Conservation (phyloP, 2,329 filamentous ascomycete genomes). For the Aurifilum marmelostoma region DNA sequence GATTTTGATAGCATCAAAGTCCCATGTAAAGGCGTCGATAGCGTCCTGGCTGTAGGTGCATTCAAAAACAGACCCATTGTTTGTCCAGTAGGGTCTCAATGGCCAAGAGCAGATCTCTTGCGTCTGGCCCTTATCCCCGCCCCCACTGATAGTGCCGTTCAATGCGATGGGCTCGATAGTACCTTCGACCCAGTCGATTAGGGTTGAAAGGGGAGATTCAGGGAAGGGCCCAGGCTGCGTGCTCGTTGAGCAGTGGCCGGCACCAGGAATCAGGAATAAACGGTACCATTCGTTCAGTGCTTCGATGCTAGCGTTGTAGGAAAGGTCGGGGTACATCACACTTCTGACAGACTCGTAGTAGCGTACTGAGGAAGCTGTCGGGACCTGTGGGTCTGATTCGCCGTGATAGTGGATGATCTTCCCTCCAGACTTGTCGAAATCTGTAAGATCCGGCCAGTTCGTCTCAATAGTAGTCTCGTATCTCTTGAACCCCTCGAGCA, state of each 20-base stretch:
- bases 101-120: not conserved
- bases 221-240: slow-evolving; percentile 46
- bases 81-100: not conserved
- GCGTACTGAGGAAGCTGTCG: slow-evolving; percentile 49
- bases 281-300: slow-evolving; percentile 53
- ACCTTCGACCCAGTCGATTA: slow-evolving; percentile 17
- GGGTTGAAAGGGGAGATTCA: slow-evolving; percentile 20
- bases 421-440: slow-evolving; percentile 48
- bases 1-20: no score
- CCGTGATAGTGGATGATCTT: slow-evolving; percentile 59
- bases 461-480: slow-evolving; percentile 15
- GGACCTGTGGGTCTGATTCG: slow-evolving; percentile 52
- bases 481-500: slow-evolving; percentile 29
- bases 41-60: not conserved
- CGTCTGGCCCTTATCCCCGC: not conserved
- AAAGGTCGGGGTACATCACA: slow-evolving; percentile 42
- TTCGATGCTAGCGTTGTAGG: slow-evolving; percentile 38
- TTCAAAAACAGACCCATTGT: not conserved
- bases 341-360: slow-evolving; percentile 49
- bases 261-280: slow-evolving; percentile 50
- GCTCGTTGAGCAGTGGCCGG: slow-evolving; percentile 51
- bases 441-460: slow-evolving; percentile 51
- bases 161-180: not conserved
- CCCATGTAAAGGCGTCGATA: not conserved
- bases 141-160: not conserved